Conservation (phyloP, 495 filamentous ascomycete species). For the Aspergillus leporis region DNA sequence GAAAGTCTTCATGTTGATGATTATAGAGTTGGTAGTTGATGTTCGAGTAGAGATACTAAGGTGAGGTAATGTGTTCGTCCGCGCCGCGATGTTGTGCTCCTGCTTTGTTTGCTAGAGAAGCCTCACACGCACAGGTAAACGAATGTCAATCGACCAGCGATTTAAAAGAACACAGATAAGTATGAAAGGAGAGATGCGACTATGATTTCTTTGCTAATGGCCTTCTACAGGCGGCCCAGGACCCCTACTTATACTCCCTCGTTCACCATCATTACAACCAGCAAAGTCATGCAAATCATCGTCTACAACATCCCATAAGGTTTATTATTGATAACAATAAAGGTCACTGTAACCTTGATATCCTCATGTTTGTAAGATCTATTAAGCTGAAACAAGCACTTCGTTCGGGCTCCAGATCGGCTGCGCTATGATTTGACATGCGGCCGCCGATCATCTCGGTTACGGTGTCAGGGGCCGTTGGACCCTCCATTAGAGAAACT, state of each 20-base stretch:
- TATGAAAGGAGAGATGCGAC: not conserved
- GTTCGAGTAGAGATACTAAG: not conserved
- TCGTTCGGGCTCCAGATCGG: not conserved
- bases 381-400: not conserved
- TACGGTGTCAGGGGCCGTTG: not conserved
- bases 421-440: constrained; percentile 4
- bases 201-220: not conserved
- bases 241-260: not conserved
- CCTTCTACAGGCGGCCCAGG: not conserved
- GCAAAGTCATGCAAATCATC: not conserved
- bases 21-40: not conserved
- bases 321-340: not conserved
- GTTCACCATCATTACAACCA: not conserved
- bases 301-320: not conserved
- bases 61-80: not conserved
- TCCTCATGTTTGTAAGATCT: not conserved
- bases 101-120: not conserved
- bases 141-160: not conserved
- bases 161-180: not conserved
- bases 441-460: not conserved
- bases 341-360: not conserved
- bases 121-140: not conserved
- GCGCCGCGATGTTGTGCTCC: too few species aligned
- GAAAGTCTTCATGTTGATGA: constrained; percentile 20
- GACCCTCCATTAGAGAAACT: not conserved